phyloP scores from a whole-genome alignment of 176 grass and related monocot species.

The Lolium perenne region DNA sequence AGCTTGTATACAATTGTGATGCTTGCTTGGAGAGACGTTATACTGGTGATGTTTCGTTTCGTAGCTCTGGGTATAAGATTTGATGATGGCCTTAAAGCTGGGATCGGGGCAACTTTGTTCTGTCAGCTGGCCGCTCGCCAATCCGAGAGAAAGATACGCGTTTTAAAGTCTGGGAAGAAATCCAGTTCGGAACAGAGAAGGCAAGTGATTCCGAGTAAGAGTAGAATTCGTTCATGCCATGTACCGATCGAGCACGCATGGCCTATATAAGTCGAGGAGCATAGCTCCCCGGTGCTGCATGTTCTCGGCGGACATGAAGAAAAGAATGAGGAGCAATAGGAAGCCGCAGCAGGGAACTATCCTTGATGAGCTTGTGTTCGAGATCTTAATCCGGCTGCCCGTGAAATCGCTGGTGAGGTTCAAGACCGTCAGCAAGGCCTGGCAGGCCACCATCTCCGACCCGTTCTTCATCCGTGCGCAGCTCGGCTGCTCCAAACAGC shows the following conservation, averaged over 20 bases:
- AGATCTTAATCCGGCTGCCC: slow-evolving; percentile 3
- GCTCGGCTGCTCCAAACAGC: not conserved
- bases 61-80: no score
- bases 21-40: no score
- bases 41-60: no score
- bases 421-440: slow-evolving; percentile 20
- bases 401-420: slow-evolving; percentile 16
- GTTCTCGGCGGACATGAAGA: not conserved
- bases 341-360: not conserved
- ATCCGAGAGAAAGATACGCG: no score
- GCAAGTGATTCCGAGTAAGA: not conserved
- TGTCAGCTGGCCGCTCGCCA: no score
- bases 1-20: no score
- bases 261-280: not conserved
- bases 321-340: not conserved
- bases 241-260: not conserved
- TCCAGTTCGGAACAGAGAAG: no score
- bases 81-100: no score
- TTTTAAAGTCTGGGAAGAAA: no score
- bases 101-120: no score
- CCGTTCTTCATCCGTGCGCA: not conserved
- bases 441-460: slow-evolving; percentile 17
- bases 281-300: not conserved
- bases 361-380: not conserved
- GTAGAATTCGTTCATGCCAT: not conserved